A percentile compares a stretch with the other conserved stretches of the same genome.
Conservation (phyloP, 2,329 filamentous ascomycete species). For the Fusarium sacchari region DNA sequence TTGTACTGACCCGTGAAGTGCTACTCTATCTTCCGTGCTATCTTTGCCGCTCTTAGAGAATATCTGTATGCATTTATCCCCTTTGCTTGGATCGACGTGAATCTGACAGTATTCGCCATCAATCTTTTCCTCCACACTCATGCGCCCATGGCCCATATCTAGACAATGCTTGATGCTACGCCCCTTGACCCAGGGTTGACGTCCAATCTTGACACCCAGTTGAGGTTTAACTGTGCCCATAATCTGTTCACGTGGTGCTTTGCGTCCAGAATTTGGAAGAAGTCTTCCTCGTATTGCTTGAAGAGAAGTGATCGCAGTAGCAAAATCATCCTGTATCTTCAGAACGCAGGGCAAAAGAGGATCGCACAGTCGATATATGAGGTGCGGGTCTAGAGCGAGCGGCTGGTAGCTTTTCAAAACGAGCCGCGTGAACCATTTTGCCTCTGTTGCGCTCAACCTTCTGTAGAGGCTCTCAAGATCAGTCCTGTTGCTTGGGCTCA, state of each 20-base stretch:
- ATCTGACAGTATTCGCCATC: slow-evolving; percentile 93
- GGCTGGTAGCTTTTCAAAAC: slow-evolving; percentile 81
- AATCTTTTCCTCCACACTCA: slow-evolving; percentile 84
- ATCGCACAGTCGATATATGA: slow-evolving; percentile 71
- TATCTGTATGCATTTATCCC: slow-evolving; percentile 71
- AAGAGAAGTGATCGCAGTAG: slow-evolving; percentile 66
- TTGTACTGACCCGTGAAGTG: slow-evolving; percentile 63
- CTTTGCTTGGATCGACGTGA: slow-evolving; percentile 75
- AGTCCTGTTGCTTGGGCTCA: slow-evolving; percentile 49
- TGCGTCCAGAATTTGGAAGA: slow-evolving; percentile 30
- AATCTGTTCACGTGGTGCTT: slow-evolving; percentile 26
- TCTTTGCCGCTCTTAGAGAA: slow-evolving; percentile 95
- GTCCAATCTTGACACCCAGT: slow-evolving; percentile 71
- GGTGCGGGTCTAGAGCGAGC: slow-evolving; percentile 66
- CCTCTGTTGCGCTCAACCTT: slow-evolving; percentile 72
- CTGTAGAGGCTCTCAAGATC: slow-evolving; percentile 67
- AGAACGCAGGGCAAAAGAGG: slow-evolving; percentile 75
- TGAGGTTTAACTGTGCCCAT: slow-evolving; percentile 59
- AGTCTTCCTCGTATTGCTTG: slow-evolving; percentile 44
- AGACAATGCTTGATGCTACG: slow-evolving; percentile 80
- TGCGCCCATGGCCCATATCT: slow-evolving; percentile 66
- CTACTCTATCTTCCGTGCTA: slow-evolving; percentile 76
- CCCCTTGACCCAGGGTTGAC: slow-evolving; percentile 72
- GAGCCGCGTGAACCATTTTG: slow-evolving; percentile 88
- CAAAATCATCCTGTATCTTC: slow-evolving; percentile 75